Evolutionary conservation across 176 grass and related monocot species (phyloP), one percentile per base, ranked within the genome.

Genomic region (Musa troglodytarum): DNA sequence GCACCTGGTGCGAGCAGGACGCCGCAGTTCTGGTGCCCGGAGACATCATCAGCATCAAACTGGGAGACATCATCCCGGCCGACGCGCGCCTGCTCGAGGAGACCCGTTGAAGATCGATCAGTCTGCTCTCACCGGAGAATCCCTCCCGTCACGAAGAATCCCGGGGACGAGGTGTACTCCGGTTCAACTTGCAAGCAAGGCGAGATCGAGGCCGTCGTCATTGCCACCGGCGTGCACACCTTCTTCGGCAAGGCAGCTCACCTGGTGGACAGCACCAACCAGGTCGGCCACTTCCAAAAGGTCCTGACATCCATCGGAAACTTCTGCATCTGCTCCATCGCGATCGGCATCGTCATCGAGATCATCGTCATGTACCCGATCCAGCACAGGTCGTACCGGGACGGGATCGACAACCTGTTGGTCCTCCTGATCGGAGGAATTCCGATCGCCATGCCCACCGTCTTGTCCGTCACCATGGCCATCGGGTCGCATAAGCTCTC

Each of bases 281-380:
- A 94, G 78, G 85, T 99, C 0, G 96, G 96, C 11, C 96, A 99
- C 78, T 99, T 99, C 91, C 96, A 99, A 71, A 50, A 91, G 83
- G 96, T 99, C 81, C 83, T 99, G 26, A 95, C 96, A 1, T 85
- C 96, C 11, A 99, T 99, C 8, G 96, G 96, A 26, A 99, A 99
- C 86, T 99, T 99, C 81, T 99, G 96, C 68, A 99, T 99, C 80
- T 88, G 87, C 81, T 99, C 96, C 4, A 99, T 99, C 66, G 96
- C 91, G 0, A 61, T 95, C 21, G 96, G 96, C 23, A 99, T 99
- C 0, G 1, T 88, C 72, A 64, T 99, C 19, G 96, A 99, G 90
- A 99, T 99, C 88, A 87, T 99, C 7, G 96, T 99, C 71, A 99
- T 99, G 96, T 99, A 76, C 86, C 96, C 96, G 10, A 99, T 99